Percentiles rank a stretch among this genome's conserved stretches.
Conservation (phyloP, 2,329 filamentous ascomycete genomes). For the Colletotrichum navitas region DNA sequence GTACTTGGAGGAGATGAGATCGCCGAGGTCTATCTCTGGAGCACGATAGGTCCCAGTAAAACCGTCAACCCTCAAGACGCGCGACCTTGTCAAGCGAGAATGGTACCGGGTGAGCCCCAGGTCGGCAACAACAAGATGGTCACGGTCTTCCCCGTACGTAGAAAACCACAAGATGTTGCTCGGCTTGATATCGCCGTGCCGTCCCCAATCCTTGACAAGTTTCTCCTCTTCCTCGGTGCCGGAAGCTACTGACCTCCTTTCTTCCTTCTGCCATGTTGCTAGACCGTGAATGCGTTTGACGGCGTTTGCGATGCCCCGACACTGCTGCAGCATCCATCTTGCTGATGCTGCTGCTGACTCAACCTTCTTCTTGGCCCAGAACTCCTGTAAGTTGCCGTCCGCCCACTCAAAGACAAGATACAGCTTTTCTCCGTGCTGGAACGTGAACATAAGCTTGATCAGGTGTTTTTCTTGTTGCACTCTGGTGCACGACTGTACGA, state of each 20-base stretch:
- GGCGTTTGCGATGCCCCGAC: conserved; percentile 22
- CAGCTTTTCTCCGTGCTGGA: conserved; percentile 18
- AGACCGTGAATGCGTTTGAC: conserved; percentile 29
- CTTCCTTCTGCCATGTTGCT: conserved; percentile 11
- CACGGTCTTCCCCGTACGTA: conserved; percentile 6
- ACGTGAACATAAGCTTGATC: conserved; percentile 39
- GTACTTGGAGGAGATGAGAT: conserved; percentile 43
- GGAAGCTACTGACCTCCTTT: background rate
- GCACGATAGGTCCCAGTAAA: conserved; percentile 27
- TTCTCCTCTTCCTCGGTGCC: background rate
- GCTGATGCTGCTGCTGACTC: background rate
- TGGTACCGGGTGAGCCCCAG: conserved; percentile 30
- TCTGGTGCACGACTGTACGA: conserved; percentile 7
- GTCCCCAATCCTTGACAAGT: conserved; percentile 17
- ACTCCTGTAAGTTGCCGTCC: conserved; percentile 40
- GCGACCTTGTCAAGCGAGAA: conserved; percentile 19
- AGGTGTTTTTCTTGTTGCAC: conserved; percentile 30
- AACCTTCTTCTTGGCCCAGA: conserved; percentile 13
- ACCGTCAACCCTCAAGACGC: conserved; percentile 19
- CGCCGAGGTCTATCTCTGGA: conserved; percentile 21
- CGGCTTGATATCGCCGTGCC: conserved; percentile 37
- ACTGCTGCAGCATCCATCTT: conserved; percentile 27
- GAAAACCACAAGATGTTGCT: conserved; percentile 31
- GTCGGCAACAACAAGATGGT: conserved; percentile 25
- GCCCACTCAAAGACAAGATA: conserved; percentile 43